These are phyloP conservation scores for Apiotrichum sp. DNA, from an alignment of 1,284 basidiomycete species.

Conservation along the genomic window DNA sequence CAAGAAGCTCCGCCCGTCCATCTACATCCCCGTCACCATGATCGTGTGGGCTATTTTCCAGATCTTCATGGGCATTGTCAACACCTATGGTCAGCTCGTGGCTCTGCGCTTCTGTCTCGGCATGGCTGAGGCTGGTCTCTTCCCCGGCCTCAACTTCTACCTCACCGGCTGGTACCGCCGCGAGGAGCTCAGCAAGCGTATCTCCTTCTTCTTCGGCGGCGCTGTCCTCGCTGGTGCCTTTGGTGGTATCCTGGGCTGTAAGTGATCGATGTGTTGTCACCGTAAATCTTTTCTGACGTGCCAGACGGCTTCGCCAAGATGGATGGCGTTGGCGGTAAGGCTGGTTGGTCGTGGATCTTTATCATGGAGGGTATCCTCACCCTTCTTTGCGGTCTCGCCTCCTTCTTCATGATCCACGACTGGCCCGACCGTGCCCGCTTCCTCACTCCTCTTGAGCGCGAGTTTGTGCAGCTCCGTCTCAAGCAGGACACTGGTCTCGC, in stretches of 20 bases:
- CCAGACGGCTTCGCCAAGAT: not conserved
- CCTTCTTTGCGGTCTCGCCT: slow-evolving; percentile 37
- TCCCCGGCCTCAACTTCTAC: slow-evolving; percentile 48
- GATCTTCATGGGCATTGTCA: slow-evolving; percentile 46
- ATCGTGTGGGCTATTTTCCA: slow-evolving; percentile 42
- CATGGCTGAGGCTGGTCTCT: slow-evolving; percentile 42
- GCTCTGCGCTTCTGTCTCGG: slow-evolving; percentile 47
- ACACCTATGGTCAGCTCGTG: slow-evolving; percentile 43
- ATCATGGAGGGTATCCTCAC: slow-evolving; percentile 47
- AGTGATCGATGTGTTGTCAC: no score
- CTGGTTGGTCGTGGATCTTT: slow-evolving; percentile 37
- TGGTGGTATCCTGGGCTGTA: slow-evolving; percentile 45
- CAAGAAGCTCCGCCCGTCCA: slow-evolving; percentile 44
- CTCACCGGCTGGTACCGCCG: slow-evolving; percentile 48
- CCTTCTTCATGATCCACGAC: slow-evolving; percentile 47
- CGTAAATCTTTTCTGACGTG: no score
- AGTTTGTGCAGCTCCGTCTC: slow-evolving; percentile 43
- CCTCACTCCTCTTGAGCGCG: slow-evolving; percentile 45
- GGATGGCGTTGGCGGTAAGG: slow-evolving; percentile 46
- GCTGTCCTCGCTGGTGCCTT: slow-evolving; percentile 49
- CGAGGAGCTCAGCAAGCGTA: slow-evolving; percentile 43
- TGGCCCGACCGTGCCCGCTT: slow-evolving; percentile 48
- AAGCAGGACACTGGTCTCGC: slow-evolving; percentile 44
- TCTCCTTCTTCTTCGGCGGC: slow-evolving; percentile 49
- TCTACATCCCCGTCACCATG: slow-evolving; percentile 45